Evolutionary conservation across 805 yeast genomes (phyloP).

Genomic region (Wickerhamomyces mucosus): DNA sequence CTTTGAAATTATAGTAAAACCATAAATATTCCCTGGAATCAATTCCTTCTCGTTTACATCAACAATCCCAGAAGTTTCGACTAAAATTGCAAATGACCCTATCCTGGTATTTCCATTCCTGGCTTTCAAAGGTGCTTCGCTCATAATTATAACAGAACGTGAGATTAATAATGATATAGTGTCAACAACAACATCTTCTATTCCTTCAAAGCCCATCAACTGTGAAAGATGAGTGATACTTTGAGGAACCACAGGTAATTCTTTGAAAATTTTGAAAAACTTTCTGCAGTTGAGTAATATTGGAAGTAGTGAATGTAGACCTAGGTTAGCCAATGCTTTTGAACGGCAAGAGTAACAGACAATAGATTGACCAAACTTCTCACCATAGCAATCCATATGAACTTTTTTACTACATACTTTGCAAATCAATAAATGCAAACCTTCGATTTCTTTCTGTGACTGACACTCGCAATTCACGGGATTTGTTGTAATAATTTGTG

Average conservation of each 20-base stretch:
- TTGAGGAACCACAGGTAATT: conserved; percentile 14
- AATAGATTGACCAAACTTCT: conserved; percentile 7
- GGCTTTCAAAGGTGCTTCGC: no score
- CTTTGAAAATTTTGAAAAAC: conserved; percentile 20
- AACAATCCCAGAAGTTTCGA: conserved; percentile 3
- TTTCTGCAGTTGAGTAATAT: conserved; percentile 28
- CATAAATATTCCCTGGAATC: no score
- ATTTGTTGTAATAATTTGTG: conserved; percentile 21
- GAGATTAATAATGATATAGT: background rate
- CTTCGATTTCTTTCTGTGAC: conserved; percentile 13
- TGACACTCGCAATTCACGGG: conserved; percentile 21
- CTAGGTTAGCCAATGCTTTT: conserved; percentile 10
- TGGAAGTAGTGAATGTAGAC: conserved; percentile 13
- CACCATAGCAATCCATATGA: conserved; percentile 29
- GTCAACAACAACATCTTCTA: background rate
- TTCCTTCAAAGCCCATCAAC: conserved; percentile 9
- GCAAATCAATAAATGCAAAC: conserved; percentile 16
- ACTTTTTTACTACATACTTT: conserved; percentile 21
- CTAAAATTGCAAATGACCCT: no score
- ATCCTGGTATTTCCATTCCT: no score
- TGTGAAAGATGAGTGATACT: conserved; percentile 8
- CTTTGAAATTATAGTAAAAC: background rate
- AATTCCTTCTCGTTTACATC: conserved; percentile 4
- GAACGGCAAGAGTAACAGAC: conserved; percentile 22
- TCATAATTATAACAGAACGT: no score